Base-by-base conservation (phyloP, 768 basidiomycete species). In the Suillus subluteus region DNA sequence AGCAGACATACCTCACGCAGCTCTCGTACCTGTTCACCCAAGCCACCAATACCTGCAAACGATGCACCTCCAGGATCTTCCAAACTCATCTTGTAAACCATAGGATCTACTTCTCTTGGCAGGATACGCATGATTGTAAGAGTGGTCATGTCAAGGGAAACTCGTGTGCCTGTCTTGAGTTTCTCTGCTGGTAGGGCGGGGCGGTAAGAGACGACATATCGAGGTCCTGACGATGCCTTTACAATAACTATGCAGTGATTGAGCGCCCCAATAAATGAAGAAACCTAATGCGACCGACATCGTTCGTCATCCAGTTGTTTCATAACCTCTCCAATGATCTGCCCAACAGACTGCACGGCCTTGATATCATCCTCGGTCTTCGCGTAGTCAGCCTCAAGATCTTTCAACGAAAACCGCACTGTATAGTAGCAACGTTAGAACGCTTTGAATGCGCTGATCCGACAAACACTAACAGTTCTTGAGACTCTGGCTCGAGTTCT, bases 301-400 rank as follows among this genome's bases (percentile, higher is more conserved):
- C 98, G 86, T 79, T 99, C 97, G 68, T 98, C 95, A 73, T 99
- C 98, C 12, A 99, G 82, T 77, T 99, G 96, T 79, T 98, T 98
- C 89, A 99, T 91, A 65, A 99, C 95, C 81, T 99, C 98, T 68
- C 95, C 98, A 64, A 99, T 97, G 70, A 99, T 98, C 81, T 99
- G 98, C 38, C 98, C 98, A 16, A 99, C 98, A 9, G 94, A 96
- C 76, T 99, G 98, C 18, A 99, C 91, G 52, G 98, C 98, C 80
- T 98, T 99, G 80, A 99, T 97, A 73, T 99, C 97, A 35, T 99
- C 96, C 79, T 99, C 98, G 0, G 95, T 97, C 84, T 97, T 96
- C 71, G 89, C 94, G 73, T 88, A 99, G 55, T 90, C 91, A 72
- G 91, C 91, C 76, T 96, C 92, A 13, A 98, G 79, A 66, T 94